These are phyloP conservation scores for Pseudogymnoascus sp. DNA, from an alignment of 2,329 filamentous ascomycete genomes.

Conservation along the genomic window DNA sequence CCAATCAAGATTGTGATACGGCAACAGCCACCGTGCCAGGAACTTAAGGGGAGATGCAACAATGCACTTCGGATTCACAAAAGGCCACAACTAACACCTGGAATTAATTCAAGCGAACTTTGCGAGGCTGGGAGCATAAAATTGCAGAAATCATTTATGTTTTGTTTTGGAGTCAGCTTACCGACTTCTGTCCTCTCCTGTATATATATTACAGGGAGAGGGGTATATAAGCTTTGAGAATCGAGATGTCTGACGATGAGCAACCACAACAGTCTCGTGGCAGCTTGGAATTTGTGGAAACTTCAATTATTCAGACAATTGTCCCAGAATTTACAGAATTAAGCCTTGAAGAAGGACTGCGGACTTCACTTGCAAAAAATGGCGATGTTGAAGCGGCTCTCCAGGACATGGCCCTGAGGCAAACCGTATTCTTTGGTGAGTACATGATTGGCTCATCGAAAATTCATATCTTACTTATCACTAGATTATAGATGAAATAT, in stretches of 20 bases:
- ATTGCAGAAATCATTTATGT: not conserved
- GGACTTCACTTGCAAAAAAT: slow-evolving; percentile 30
- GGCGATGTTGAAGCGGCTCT: slow-evolving; percentile 28
- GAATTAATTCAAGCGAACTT: not conserved
- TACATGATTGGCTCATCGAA: slow-evolving; percentile 26
- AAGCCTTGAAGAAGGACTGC: slow-evolving; percentile 47
- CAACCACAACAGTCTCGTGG: slow-evolving; percentile 30
- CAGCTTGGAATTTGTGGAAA: slow-evolving; percentile 46
- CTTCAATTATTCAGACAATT: slow-evolving; percentile 55
- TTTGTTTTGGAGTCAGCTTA: slow-evolving; percentile 12
- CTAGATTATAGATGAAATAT: slow-evolving; percentile 62
- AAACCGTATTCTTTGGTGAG: slow-evolving; percentile 68
- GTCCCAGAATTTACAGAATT: slow-evolving; percentile 52
- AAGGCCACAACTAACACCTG: not conserved
- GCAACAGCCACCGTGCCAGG: not conserved
- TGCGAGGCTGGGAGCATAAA: not conserved
- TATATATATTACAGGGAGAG: slow-evolving; percentile 17
- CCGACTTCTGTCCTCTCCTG: slow-evolving; percentile 16
- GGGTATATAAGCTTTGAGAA: slow-evolving; percentile 19
- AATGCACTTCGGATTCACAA: not conserved
- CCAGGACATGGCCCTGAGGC: slow-evolving; percentile 55
- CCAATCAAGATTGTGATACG: slow-evolving; percentile 8
- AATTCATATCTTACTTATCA: slow-evolving; percentile 42
- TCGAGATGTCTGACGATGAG: slow-evolving; percentile 26
- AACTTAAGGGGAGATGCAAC: not conserved